phyloP scores from a whole-genome alignment of 345 rosid species.

The Microcos paniculata region DNA sequence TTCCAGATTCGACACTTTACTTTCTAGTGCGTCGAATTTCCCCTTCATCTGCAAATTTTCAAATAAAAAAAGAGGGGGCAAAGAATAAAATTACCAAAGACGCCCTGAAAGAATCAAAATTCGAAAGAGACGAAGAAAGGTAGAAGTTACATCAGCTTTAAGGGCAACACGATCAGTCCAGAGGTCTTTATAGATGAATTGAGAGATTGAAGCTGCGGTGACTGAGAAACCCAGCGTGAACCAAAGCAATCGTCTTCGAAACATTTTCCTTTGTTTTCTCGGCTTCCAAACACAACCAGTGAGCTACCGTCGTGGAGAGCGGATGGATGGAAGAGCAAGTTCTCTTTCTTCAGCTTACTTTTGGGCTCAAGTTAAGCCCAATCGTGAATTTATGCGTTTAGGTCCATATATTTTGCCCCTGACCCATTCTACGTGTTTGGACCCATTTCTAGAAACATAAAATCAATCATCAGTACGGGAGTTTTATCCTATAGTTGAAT shows the following conservation, averaged over 20 bases:
- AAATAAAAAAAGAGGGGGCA: too few species aligned
- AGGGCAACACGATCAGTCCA: slow-evolving; percentile 63
- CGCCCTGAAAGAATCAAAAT: too few species aligned
- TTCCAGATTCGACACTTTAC: slow-evolving; percentile 62
- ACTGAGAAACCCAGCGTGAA: slow-evolving; percentile 68
- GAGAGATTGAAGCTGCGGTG: slow-evolving; percentile 64
- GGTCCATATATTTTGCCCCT: too few species aligned
- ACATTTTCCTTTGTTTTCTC: slow-evolving; percentile 33
- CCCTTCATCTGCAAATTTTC: slow-evolving; percentile 47
- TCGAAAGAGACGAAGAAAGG: too few species aligned
- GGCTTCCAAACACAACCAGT: neutral
- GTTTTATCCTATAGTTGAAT: too few species aligned
- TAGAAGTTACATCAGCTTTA: slow-evolving; percentile 44
- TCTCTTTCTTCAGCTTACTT: neutral
- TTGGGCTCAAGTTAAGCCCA: neutral
- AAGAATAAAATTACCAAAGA: neutral
- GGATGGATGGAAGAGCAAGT: neutral
- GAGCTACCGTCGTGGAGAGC: neutral
- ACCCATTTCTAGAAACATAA: neutral
- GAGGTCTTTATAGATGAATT: slow-evolving; percentile 71
- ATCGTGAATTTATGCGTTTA: too few species aligned
- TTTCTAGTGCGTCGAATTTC: slow-evolving; percentile 56
- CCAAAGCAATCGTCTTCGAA: slow-evolving; percentile 83
- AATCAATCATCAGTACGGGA: too few species aligned
- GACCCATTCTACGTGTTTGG: neutral